Evolutionary conservation across 257 asterid genomes (phyloP), one percentile per base, ranked within the genome.

Genomic region (Ajuga chamaepitys): DNA sequence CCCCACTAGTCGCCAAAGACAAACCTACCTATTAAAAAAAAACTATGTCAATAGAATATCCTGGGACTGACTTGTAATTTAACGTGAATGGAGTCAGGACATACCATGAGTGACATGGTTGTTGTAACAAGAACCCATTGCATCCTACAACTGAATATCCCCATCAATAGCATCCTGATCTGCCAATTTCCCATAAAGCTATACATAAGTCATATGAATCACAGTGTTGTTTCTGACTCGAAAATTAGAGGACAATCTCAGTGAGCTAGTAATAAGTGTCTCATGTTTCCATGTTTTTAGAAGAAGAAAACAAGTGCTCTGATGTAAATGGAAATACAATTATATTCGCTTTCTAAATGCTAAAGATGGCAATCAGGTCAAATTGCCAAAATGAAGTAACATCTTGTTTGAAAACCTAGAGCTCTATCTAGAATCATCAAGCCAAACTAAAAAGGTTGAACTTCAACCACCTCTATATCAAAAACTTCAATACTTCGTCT

Each of bases 131-230:
- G 73, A 80, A 80, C 74, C 74, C 64, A 72, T 42, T 72, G 77
- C 80, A 78, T 54, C 73, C 82, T 83, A 83, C 61, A 68, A 75
- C 69, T 75, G 82, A 78, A 63, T 65, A 70, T 80, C 76, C 71
- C 73, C 88, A 70, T 73, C 83, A 70, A 65, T 74, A 68, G 87
- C 91, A 85, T 76, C 92, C 87, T 85, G 79, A 82, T 86, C 96
- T 86, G 96, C 82, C 86, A 84, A 78, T 78, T 75, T 68, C 80
- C 85, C 81, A 80, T 73, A 79, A 80, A 74, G 76, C 67, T 70
- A 61, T 55, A 67, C 53, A 70, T 74, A 53, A 78, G 87, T 78
- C 62, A 55, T 54, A 70, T 67, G 64, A 73, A 75, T 47, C 63
- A 67, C 30, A 60, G 59, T 13, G 44, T 82, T 52, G 65, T 13